Conservation (phyloP, 1,284 basidiomycete genomes). For the Moesziomyces antarcticus region DNA sequence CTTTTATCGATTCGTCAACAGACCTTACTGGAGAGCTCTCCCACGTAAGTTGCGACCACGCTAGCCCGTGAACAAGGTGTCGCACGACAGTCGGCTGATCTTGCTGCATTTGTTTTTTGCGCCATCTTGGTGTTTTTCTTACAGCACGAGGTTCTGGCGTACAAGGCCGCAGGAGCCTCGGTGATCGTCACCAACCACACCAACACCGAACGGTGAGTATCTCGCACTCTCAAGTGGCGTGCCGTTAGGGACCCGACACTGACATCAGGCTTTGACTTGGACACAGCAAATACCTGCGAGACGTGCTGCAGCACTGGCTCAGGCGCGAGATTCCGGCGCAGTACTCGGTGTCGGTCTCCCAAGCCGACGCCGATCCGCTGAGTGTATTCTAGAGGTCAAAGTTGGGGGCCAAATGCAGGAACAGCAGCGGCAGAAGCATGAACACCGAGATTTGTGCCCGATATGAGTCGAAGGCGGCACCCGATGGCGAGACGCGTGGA, state of each 20-base stretch:
- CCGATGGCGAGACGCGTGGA: slow-evolving; percentile 28
- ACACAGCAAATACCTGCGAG: slow-evolving; percentile 50
- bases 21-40: slow-evolving; percentile 63
- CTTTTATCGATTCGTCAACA: background rate
- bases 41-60: slow-evolving; percentile 27
- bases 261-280: background rate
- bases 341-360: slow-evolving; percentile 27
- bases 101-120: background rate
- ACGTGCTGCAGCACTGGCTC: slow-evolving; percentile 48
- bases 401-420: background rate
- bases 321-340: slow-evolving; percentile 14
- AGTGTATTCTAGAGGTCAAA: slow-evolving; percentile 27
- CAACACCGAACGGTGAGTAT: slow-evolving; percentile 59
- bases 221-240: background rate
- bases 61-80: background rate
- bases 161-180: slow-evolving; percentile 57
- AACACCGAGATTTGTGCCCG: background rate
- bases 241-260: background rate
- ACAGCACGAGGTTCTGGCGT: slow-evolving; percentile 64
- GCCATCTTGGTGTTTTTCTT: background rate
- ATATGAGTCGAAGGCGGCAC: background rate
- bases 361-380: slow-evolving; percentile 45
- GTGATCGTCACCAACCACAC: slow-evolving; percentile 65
- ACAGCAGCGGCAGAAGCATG: too few species aligned
- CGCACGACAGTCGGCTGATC: background rate